These are phyloP conservation scores for Solanum lycopersicoides DNA, from an alignment of 257 asterid species.

Conservation along the genomic window DNA sequence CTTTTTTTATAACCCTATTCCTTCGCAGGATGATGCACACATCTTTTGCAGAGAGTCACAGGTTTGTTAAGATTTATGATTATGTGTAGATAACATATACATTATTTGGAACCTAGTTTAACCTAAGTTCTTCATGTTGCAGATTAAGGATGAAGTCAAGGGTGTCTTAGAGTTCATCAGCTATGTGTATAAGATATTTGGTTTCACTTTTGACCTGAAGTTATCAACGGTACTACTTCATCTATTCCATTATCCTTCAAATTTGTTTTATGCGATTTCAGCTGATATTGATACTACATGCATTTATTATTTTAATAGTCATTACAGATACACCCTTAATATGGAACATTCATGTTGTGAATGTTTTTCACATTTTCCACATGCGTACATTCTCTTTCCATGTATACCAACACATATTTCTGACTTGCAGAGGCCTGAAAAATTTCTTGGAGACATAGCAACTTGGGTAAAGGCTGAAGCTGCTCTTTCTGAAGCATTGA, in stretches of 20 bases:
- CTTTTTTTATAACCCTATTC: slow-evolving; percentile 12
- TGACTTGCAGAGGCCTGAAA: slow-evolving; percentile 83
- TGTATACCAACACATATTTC: neutral
- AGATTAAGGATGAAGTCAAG: slow-evolving; percentile 96
- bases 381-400: neutral
- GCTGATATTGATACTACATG: neutral
- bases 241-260: neutral
- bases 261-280: neutral
- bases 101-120: neutral
- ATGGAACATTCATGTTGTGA: neutral
- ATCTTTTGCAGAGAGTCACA: slow-evolving; percentile 98
- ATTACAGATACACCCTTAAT: neutral
- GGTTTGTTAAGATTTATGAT: slow-evolving; percentile 29
- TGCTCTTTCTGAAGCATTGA: slow-evolving; percentile 78
- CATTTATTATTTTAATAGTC: neutral
- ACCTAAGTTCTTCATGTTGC: slow-evolving; percentile 13
- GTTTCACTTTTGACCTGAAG: slow-evolving; percentile 93
- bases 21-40: slow-evolving; percentile 96
- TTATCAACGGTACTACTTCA: slow-evolving; percentile 70
- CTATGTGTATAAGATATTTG: slow-evolving; percentile 59
- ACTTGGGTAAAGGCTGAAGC: slow-evolving; percentile 91
- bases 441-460: slow-evolving; percentile 68
- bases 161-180: slow-evolving; percentile 78
- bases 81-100: neutral
- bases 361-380: neutral